Conservation (phyloP, 306 rosid species). For the Luffa aegyptiaca region DNA sequence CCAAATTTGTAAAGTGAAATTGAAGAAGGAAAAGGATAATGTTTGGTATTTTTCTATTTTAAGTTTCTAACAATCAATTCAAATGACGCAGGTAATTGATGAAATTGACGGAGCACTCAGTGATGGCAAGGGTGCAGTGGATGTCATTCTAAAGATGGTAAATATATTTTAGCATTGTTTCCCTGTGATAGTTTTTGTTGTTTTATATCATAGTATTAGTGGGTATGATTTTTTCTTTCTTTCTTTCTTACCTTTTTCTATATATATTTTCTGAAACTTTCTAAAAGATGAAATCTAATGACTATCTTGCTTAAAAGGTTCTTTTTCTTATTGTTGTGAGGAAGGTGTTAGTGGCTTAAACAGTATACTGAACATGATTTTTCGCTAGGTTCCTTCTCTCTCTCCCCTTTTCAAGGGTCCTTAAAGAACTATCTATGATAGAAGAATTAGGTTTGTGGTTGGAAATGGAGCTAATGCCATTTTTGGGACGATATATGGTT, state of each 20-base stretch:
- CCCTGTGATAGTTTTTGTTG: neutral
- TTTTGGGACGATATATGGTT: neutral
- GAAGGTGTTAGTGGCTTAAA: neutral
- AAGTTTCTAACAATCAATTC: neutral
- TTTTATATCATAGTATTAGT: neutral
- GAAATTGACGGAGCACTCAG: slow-evolving; percentile 95
- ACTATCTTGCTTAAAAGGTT: neutral
- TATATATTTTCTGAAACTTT: neutral
- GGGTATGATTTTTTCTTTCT: neutral
- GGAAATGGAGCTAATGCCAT: neutral
- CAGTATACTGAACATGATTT: neutral
- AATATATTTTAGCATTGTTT: slow-evolving; percentile 9
- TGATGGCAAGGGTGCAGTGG: slow-evolving; percentile 97
- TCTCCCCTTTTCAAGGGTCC: neutral
- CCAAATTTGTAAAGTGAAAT: neutral
- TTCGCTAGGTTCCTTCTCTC: neutral
- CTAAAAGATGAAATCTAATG: neutral
- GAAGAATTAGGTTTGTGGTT: neutral
- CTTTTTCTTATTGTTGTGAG: neutral
- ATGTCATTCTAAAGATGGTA: slow-evolving; percentile 87
- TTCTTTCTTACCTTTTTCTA: neutral
- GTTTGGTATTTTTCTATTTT: neutral
- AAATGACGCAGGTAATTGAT: slow-evolving; percentile 55
- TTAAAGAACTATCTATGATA: neutral
- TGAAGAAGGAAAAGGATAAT: neutral